Percentiles rank a stretch among this genome's conserved stretches.
Conservation (phyloP, 2,329 filamentous ascomycete species). For the Fusarium oxysporum region DNA sequence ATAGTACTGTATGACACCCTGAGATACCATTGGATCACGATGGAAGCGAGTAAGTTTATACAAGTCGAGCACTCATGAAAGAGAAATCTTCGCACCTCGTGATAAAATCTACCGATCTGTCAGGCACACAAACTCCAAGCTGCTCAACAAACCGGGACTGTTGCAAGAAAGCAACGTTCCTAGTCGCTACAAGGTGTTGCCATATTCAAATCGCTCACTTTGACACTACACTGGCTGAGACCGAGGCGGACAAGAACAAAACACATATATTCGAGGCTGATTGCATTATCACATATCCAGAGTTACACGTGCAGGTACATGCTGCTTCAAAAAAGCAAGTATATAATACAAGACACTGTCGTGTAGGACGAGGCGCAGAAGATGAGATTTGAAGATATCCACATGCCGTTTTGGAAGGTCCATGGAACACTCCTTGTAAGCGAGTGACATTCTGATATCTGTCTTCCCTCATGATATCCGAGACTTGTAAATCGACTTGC, state of each 20-base stretch:
- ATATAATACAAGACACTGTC: slow-evolving; percentile 21
- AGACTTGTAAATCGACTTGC: slow-evolving; percentile 15
- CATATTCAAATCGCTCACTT: slow-evolving; percentile 32
- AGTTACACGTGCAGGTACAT: neutral
- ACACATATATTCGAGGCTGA: slow-evolving; percentile 27
- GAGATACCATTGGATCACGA: neutral
- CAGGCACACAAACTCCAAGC: neutral
- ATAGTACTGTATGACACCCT: neutral
- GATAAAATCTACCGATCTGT: slow-evolving; percentile 29
- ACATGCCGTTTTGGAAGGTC: slow-evolving; percentile 20
- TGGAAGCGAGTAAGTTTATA: neutral
- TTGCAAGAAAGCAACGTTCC: slow-evolving; percentile 19
- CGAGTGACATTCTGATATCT: slow-evolving; percentile 3
- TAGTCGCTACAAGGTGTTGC: slow-evolving; percentile 11
- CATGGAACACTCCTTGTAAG: slow-evolving; percentile 20
- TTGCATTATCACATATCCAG: slow-evolving; percentile 26
- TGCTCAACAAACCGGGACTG: slow-evolving; percentile 1
- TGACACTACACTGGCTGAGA: slow-evolving; percentile 21
- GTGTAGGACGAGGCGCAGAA: neutral
- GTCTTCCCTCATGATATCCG: slow-evolving; percentile 12
- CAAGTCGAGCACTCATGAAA: neutral
- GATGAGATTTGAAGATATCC: slow-evolving; percentile 21
- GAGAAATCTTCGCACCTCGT: slow-evolving; percentile 16
- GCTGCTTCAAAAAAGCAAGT: slow-evolving; percentile 7
- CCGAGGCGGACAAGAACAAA: slow-evolving; percentile 12